Conservation (phyloP, 2,329 filamentous ascomycete genomes). For the Bretziella fagacearum region DNA sequence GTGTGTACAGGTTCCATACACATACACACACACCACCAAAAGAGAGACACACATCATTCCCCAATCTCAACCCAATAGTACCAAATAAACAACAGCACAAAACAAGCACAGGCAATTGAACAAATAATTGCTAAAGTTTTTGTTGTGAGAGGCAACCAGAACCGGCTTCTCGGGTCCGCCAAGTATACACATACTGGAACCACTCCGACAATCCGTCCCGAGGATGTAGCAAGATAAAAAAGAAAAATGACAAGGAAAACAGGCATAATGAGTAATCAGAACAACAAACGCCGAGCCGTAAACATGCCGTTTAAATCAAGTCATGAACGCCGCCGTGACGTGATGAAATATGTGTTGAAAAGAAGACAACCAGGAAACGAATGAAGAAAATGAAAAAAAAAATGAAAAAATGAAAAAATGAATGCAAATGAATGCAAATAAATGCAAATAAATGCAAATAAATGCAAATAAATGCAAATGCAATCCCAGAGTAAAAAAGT, state of each 20-base stretch:
- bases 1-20: too few species aligned
- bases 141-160: too few species aligned
- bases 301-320: conserved; percentile 4
- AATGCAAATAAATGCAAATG: background rate
- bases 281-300: conserved; percentile 6
- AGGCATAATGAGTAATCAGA: conserved; percentile 19
- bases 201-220: background rate
- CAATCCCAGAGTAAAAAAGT: too few species aligned
- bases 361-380: conserved; percentile 2
- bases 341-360: conserved; percentile 2
- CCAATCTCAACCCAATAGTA: too few species aligned
- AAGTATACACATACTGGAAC: too few species aligned
- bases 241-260: conserved; percentile 6
- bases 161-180: too few species aligned
- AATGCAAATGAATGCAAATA: background rate
- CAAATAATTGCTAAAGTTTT: too few species aligned
- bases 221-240: background rate
- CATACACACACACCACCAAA: too few species aligned
- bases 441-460: background rate
- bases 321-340: conserved; percentile 1
- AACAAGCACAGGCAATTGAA: too few species aligned
- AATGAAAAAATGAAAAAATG: conserved; percentile 1
- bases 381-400: conserved; percentile 4
- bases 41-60: too few species aligned
- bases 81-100: too few species aligned